Conservation (phyloP, 805 yeast species). For the Lipomyces chichibuensis region DNA sequence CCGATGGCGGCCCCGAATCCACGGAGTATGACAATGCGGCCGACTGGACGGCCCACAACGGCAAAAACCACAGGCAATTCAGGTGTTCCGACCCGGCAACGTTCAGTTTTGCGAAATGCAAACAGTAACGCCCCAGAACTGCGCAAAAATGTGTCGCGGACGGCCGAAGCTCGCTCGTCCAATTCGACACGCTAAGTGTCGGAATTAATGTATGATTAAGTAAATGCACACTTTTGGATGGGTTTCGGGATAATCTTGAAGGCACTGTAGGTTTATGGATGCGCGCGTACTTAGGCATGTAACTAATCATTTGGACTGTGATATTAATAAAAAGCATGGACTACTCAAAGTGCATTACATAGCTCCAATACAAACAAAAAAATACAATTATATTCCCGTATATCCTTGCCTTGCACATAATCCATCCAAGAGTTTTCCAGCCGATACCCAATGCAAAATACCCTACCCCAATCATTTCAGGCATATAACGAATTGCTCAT, state of each 20-base stretch:
- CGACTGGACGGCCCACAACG: neutral
- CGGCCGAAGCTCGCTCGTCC: neutral
- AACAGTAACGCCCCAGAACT: slow-evolving; percentile 3
- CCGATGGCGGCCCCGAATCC: neutral
- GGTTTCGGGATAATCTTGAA: neutral
- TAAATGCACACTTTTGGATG: neutral
- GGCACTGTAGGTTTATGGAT: neutral
- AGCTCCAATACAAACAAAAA: too few relatives aligned
- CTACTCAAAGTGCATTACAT: neutral
- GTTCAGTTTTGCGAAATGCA: slow-evolving; percentile 10
- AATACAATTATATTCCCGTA: neutral
- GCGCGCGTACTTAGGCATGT: neutral
- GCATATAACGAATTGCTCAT: neutral
- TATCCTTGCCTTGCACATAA: neutral
- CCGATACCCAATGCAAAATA: neutral
- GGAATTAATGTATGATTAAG: neutral
- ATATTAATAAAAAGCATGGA: neutral
- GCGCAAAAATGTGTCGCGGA: neutral
- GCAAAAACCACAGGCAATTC: neutral
- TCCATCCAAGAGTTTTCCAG: neutral
- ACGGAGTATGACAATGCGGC: neutral
- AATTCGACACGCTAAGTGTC: neutral
- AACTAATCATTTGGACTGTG: neutral
- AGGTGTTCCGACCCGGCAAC: neutral
- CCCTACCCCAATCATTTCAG: neutral